Evolutionary conservation across 345 rosid species (phyloP), one percentile per base, ranked within the genome.

Genomic region (Rhodomyrtus tomentosa): DNA sequence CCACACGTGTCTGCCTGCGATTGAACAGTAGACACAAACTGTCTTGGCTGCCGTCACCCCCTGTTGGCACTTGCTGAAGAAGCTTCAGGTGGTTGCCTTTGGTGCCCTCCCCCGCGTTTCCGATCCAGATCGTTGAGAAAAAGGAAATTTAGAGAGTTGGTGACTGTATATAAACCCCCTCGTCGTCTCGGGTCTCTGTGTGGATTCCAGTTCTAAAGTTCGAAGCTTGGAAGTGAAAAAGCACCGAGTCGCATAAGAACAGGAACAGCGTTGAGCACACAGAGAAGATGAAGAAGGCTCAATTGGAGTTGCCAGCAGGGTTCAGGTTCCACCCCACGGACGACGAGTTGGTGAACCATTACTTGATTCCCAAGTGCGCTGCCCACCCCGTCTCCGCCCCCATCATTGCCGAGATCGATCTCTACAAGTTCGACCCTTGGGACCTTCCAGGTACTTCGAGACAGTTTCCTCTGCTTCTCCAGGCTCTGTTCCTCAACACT

Each of bases 271-370:
- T 1, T 68, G 45, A 68, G 45, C 3, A 14, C 21, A 82, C 24
- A 25, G 29, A 73, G 32, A 82, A 22, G 53, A 68, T 51, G 49
- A 82, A 20, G 83, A 80, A 80, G 83, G 82, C 85, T 22, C 95
- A 89, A 87, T 22, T 96, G 8, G 92, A 87, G 82, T 88, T 96
- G 40, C 99, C 99, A 45, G 89, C 98, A 1, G 99, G 99, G 50
- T 95, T 96, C 91, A 89, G 99, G 89, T 96, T 96, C 84, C 98
- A 96, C 62, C 99, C 99, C 1, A 96, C 99, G 6, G 99, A 96
- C 81, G 99, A 96, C 11, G 99, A 96, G 90, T 83, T 96, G 51
- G 98, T 96, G 58, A 93, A 88, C 87, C 94, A 91, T 81, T 96
- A 96, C 84, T 85, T 96, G 76, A 89, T 94, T n/a, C 90, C 93